Percentiles rank a stretch among this genome's conserved stretches.
Evolutionary conservation across 2,329 filamentous ascomycete species (phyloP).

Genomic region (Calonectria ilicicola): DNA sequence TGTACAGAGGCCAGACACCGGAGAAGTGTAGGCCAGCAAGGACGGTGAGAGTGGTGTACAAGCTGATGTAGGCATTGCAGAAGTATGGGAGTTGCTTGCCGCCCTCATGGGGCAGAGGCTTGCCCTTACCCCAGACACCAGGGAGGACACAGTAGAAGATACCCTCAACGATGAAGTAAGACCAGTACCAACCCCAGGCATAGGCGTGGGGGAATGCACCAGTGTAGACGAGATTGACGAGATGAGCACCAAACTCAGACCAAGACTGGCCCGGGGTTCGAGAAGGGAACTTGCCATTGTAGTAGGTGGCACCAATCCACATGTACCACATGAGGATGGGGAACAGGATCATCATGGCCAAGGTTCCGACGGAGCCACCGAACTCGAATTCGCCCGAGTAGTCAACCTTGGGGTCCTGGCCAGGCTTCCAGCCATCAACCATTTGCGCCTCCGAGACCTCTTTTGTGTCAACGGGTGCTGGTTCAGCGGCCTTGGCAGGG

Average conservation of each 20-base stretch:
- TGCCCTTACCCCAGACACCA: constrained; percentile 88
- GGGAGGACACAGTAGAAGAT: constrained; percentile 87
- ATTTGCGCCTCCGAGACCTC: constrained; percentile 35
- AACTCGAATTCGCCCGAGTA: constrained; percentile 81
- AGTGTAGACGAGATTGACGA: constrained; percentile 80
- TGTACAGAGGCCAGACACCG: constrained; percentile 90
- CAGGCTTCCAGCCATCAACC: constrained; percentile 69
- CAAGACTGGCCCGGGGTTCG: constrained; percentile 75
- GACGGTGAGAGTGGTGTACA: constrained; percentile 85
- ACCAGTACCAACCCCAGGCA: constrained; percentile 96
- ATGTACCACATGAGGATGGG: constrained; percentile 99
- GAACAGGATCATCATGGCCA: constrained; percentile 90
- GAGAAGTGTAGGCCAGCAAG: constrained; percentile 82
- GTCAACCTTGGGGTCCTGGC: constrained; percentile 72
- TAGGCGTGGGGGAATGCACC: constrained; percentile 85
- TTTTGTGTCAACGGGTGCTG: constrained; percentile 28
- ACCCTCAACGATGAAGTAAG: constrained; percentile 87
- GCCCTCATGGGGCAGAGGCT: constrained; percentile 83
- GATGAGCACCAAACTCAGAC: constrained; percentile 76
- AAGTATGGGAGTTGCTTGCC: constrained; percentile 93
- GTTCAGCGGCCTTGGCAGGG: constrained; percentile 21
- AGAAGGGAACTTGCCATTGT: constrained; percentile 83
- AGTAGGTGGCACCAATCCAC: constrained; percentile 97
- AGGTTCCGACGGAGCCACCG: constrained; percentile 84
- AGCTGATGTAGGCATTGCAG: constrained; percentile 89